Evolutionary conservation across 257 asterid genomes (phyloP), one percentile per base, ranked within the genome.

Genomic region (Thymus quinquecostatus): DNA sequence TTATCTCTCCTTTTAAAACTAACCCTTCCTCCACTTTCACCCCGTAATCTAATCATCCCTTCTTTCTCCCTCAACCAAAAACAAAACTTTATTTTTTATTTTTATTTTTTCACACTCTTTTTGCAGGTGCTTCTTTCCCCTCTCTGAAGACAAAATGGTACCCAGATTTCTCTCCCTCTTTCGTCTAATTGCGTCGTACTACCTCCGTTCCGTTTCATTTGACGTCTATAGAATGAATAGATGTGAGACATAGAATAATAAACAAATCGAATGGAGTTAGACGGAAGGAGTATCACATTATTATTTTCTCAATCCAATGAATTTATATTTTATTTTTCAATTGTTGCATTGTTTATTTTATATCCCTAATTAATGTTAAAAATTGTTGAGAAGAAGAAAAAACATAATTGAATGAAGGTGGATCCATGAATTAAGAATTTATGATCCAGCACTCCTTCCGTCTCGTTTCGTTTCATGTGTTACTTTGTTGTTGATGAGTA

Each of bases 81-180:
- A 21, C 21, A 21, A 21, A 21, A 11, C 57, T 56, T 33, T 65
- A 63, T 47, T 12, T 29, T 32, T 64, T 70, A 40, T 68, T 49
- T 48, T 65, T 68, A 4, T 33, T 68, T 55, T 71, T 65, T 64
- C 63, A 67, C 70, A 54, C 14, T 64, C 57, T 69, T 64, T 21
- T 63, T 72, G 71, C 84, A 72, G 77, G 64, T 64, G 64, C 45
- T 70, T 60, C 69, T 66, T 62, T 62, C 69, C 78, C 77, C 61
- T 12, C 34, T 64, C 67, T 48, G 53, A 77, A 74, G 78, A 45
- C 88, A 81, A 71, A 77, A 86, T 86, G 91, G 91, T 84, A 86
- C 49, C 10, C 59, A 10, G 47, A 56, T 10, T 8, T 55, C 44
- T 40, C 10, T 70, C 27, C 12, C 49, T 38, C 44, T 38, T 38